A percentile compares a stretch with the other conserved stretches of the same genome.
Evolutionary conservation across 2,329 filamentous ascomycete species (phyloP).

Genomic region (Colletotrichum liaoningense): DNA sequence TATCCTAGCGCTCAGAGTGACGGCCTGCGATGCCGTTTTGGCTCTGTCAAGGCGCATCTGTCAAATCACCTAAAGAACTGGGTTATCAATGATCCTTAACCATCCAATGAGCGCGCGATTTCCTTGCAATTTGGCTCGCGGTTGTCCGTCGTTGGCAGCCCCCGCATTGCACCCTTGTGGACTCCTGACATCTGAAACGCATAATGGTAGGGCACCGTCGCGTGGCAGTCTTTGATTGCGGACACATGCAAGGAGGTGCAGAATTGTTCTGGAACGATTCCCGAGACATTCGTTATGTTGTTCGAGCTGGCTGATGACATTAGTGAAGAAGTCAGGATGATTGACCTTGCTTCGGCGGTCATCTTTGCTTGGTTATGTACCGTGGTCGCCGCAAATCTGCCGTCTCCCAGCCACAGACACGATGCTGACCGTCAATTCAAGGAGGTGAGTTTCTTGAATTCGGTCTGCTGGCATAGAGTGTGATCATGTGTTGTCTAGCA

Average conservation of each 20-base stretch:
- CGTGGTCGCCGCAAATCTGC: no score
- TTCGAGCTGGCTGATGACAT: neutral
- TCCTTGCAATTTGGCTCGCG: no score
- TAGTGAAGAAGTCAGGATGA: no score
- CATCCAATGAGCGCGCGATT: neutral
- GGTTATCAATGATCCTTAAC: no score
- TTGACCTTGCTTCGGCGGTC: no score
- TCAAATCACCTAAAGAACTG: neutral
- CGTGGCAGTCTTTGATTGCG: neutral
- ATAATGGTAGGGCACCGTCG: neutral
- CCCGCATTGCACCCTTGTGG: no score
- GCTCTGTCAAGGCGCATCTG: neutral
- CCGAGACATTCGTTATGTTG: neutral
- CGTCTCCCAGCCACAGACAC: no score
- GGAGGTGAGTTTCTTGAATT: no score
- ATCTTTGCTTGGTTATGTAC: no score
- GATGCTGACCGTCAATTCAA: no score
- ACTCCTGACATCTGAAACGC: neutral
- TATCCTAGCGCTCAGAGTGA: constrained; percentile 20
- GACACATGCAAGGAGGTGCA: neutral
- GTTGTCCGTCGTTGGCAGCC: neutral
- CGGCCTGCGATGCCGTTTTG: neutral
- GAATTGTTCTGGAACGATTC: neutral
- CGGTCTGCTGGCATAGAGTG: no score
- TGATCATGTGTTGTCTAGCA: no score